A percentile compares a stretch with the other conserved stretches of the same genome.
Conservation (phyloP, 371 early-diverging fungal species). For the Mucor saturninus region DNA sequence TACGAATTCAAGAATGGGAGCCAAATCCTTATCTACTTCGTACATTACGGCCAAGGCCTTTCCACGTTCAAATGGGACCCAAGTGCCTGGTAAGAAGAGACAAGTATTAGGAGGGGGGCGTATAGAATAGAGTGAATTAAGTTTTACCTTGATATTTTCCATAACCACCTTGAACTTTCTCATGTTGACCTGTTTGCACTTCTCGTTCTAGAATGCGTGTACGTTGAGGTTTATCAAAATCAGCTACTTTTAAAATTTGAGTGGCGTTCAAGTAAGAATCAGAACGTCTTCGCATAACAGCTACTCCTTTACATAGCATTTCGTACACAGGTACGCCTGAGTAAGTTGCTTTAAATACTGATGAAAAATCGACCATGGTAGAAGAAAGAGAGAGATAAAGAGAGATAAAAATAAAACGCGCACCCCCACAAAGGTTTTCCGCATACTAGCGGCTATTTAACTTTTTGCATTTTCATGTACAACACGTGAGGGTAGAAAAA, state of each 20-base stretch:
- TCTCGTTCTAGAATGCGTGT: slow-evolving; percentile 90
- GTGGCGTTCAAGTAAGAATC: slow-evolving; percentile 93
- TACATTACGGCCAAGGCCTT: slow-evolving; percentile 65
- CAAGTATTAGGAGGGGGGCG: too few species aligned
- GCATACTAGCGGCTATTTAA: not conserved
- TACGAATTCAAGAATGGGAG: slow-evolving; percentile 32
- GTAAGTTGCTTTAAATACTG: slow-evolving; percentile 72
- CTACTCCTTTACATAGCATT: slow-evolving; percentile 79
- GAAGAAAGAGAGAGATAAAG: not conserved
- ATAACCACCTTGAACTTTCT: slow-evolving; percentile 94
- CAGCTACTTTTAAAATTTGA: slow-evolving; percentile 92
- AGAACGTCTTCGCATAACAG: slow-evolving; percentile 85
- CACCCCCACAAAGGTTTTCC: too few species aligned
- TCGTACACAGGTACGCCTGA: slow-evolving; percentile 91
- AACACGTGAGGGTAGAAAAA: not conserved
- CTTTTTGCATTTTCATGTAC: not conserved
- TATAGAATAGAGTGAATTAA: too few species aligned
- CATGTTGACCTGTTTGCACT: slow-evolving; percentile 76
- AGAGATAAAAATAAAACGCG: slow-evolving; percentile 3
- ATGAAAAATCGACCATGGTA: slow-evolving; percentile 15
- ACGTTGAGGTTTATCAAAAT: slow-evolving; percentile 85
- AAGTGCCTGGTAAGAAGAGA: slow-evolving; percentile 49
- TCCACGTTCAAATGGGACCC: slow-evolving; percentile 87
- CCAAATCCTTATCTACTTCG: slow-evolving; percentile 32
- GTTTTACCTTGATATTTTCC: slow-evolving; percentile 92